Evolutionary conservation across 257 asterid species (phyloP), one percentile per base, ranked within the genome.

Genomic region (Solanum chaucha): DNA sequence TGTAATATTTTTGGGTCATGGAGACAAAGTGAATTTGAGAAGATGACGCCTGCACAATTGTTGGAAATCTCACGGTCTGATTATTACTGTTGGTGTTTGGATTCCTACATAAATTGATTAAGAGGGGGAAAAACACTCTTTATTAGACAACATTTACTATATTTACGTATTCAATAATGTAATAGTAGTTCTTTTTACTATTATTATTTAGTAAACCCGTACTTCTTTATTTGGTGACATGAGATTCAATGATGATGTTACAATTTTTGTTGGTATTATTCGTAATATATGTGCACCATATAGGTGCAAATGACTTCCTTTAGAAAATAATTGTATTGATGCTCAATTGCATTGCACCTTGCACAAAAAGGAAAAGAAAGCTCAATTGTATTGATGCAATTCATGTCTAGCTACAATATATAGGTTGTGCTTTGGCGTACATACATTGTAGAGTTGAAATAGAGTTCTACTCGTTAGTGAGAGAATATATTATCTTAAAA

Each of bases 21-120:
- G 92, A 44, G 95, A 83, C 98, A 95, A 88, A 91, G 83, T 28
- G 98, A 96, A 90, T 94, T 96, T 38, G 99, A 95, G 94, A 93
- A 92, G 89, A 93, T 96, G 99, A 87, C 87, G 38, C 96, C 99
- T 5, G 92, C 93, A 32, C 92, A 85, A 67, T 85, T 96, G 94
- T 67, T 95, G 86, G 98, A 94, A 36, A 59, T 95, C 48, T 95
- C 98, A 55, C 90, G 98, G 88, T 92, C 98, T 40, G 98, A 95
- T 85, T 96, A 94, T 85, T 94, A 90, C 70, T 95, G 98, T 89
- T 95, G 99, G 99, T 95, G 99, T 92, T 78, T 93, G 78, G 98
- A 95, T 58, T 19, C 65, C 10, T 58, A 58, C 65, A 58, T 58
- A 58, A 58, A 58, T 58, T 48, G 59, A 48, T 48, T 14, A 15